These are phyloP conservation scores for Blastobotrys parvus DNA, from an alignment of 805 yeast species.

Conservation along the genomic window DNA sequence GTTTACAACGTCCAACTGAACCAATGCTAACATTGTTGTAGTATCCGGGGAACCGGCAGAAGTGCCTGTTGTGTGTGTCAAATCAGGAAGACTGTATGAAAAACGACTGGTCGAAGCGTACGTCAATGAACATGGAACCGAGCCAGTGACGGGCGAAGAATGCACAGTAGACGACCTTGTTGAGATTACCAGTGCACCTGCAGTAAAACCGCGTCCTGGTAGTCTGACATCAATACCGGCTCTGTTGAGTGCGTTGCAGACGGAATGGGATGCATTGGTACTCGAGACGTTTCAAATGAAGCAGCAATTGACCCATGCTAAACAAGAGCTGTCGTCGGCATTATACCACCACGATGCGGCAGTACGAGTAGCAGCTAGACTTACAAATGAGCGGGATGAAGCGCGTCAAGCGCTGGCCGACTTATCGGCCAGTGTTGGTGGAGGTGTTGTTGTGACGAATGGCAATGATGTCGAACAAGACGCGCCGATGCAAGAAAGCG, in stretches of 20 bases:
- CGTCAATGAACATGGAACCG: slow-evolving; percentile 55
- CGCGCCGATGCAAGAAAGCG: slow-evolving; percentile 1
- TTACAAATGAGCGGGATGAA: slow-evolving; percentile 68
- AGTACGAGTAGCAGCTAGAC: slow-evolving; percentile 68
- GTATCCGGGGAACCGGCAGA: slow-evolving; percentile 64
- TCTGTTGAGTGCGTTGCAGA: slow-evolving; percentile 64
- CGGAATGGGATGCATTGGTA: slow-evolving; percentile 84
- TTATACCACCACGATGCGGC: slow-evolving; percentile 88
- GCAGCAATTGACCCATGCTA: slow-evolving; percentile 56
- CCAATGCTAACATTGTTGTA: no score
- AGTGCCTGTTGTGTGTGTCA: slow-evolving; percentile 66
- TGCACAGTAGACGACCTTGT: slow-evolving; percentile 52
- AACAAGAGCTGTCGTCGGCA: slow-evolving; percentile 68
- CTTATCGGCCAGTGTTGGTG: slow-evolving; percentile 27
- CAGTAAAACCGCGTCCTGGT: slow-evolving; percentile 37
- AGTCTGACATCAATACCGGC: slow-evolving; percentile 66
- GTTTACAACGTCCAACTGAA: no score
- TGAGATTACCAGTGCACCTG: slow-evolving; percentile 28
- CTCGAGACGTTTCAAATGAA: slow-evolving; percentile 71
- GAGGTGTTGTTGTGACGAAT: slow-evolving; percentile 2
- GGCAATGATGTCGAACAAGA: neutral
- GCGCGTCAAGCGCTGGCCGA: slow-evolving; percentile 57
- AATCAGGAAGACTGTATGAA: slow-evolving; percentile 63
- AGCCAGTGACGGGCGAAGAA: slow-evolving; percentile 67
- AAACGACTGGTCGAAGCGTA: slow-evolving; percentile 50